A percentile compares a stretch with the other conserved stretches of the same genome.
Conservation (phyloP, 345 rosid genomes). For the Syzygium aromaticum region DNA sequence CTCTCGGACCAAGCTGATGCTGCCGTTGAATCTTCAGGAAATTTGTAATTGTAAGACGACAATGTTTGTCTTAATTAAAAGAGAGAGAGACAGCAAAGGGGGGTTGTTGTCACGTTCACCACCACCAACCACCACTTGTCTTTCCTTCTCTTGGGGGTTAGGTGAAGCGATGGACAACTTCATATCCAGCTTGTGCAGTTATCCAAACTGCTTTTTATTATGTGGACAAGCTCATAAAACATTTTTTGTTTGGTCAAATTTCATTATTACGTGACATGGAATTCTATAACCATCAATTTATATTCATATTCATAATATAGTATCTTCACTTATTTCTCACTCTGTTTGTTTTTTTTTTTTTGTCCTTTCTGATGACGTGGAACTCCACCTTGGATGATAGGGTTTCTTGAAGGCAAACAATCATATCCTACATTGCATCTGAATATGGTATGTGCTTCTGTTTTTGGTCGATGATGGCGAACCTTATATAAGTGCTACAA, state of each 20-base stretch:
- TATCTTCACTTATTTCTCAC: neutral
- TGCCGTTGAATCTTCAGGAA: neutral
- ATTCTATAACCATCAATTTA: neutral
- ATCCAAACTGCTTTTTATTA: neutral
- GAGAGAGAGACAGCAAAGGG: neutral
- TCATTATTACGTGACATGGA: neutral
- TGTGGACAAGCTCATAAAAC: neutral
- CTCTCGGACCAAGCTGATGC: neutral
- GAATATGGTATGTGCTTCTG: neutral
- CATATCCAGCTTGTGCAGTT: neutral
- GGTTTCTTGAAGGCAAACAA: neutral
- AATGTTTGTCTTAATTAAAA: neutral
- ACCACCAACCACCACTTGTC: conserved; percentile 14
- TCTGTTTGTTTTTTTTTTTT: neutral
- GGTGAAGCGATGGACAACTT: conserved; percentile 10
- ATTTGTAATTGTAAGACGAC: neutral
- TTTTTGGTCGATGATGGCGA: neutral
- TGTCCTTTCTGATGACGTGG: neutral
- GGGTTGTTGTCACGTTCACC: conserved; percentile 20
- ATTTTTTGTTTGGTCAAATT: neutral
- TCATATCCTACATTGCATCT: neutral
- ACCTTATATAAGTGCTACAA: neutral
- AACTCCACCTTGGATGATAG: neutral
- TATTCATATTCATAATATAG: neutral
- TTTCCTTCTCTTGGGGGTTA: neutral